Percentiles rank a stretch among this genome's conserved stretches.
Conservation (phyloP, 345 rosid species). For the Salix dunnii region DNA sequence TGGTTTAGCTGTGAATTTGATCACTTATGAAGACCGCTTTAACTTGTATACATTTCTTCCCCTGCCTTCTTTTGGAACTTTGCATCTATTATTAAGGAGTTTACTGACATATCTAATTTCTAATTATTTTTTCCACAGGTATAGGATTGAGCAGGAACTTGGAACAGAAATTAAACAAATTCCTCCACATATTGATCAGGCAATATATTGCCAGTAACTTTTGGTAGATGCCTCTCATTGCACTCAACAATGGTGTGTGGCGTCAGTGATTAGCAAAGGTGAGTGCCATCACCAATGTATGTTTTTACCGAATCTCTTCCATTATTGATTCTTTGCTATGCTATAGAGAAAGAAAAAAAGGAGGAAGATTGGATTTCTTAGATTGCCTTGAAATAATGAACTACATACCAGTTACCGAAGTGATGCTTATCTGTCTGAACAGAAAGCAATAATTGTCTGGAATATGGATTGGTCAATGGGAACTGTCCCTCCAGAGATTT, state of each 20-base stretch:
- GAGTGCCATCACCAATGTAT: slow-evolving; percentile 22
- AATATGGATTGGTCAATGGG: not conserved
- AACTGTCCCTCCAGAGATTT: not conserved
- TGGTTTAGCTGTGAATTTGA: slow-evolving; percentile 98
- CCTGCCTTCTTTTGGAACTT: not conserved
- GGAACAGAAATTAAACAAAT: slow-evolving; percentile 99
- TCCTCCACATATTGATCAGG: slow-evolving; percentile 92
- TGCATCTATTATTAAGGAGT: slow-evolving; percentile 1
- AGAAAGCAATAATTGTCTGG: not conserved
- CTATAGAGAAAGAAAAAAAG: not conserved
- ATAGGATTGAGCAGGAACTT: slow-evolving; percentile 99
- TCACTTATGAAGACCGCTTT: slow-evolving; percentile 98
- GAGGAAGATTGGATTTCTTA: not conserved
- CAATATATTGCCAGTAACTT: slow-evolving; percentile 77
- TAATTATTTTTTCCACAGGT: slow-evolving; percentile 52
- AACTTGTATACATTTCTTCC: slow-evolving; percentile 57
- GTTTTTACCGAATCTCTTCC: not conserved
- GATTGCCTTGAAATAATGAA: not conserved
- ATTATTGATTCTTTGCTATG: not conserved
- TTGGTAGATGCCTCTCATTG: slow-evolving; percentile 19
- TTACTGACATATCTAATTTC: not conserved
- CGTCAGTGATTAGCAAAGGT: slow-evolving; percentile 36
- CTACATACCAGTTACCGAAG: not conserved
- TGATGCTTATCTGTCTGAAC: not conserved
- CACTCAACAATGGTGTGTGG: slow-evolving; percentile 22